phyloP scores from a whole-genome alignment of 1,139 yeast genomes.

The Candida glucosophila region DNA sequence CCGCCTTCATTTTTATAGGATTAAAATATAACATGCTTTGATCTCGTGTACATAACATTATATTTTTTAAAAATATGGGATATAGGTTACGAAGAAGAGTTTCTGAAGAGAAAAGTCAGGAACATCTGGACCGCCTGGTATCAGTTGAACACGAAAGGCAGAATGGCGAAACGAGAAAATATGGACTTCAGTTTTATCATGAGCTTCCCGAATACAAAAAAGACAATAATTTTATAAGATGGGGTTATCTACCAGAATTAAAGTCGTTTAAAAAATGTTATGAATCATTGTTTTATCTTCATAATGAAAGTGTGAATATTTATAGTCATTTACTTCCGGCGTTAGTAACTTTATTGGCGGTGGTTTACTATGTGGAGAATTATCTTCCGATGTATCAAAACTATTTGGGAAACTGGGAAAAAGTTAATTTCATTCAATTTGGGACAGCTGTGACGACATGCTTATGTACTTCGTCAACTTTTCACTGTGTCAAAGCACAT shows the following conservation, averaged over 20 bases:
- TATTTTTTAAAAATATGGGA: no score
- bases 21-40: constrained; percentile 1
- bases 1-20: constrained; percentile 20
- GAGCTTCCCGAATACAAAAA: constrained; percentile 74
- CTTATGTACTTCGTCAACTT: constrained; percentile 63
- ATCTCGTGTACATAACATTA: no score
- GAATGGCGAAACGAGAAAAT: neutral
- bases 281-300: constrained; percentile 55
- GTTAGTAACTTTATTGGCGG: constrained; percentile 20
- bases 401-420: constrained; percentile 32
- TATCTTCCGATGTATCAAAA: constrained; percentile 33
- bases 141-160: neutral
- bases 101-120: no score
- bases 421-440: constrained; percentile 29
- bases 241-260: constrained; percentile 74
- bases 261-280: constrained; percentile 43
- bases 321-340: constrained; percentile 77
- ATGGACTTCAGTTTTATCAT: constrained; percentile 19
- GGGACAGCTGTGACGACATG: constrained; percentile 42
- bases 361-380: constrained; percentile 17
- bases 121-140: no score
- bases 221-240: constrained; percentile 69
- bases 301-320: constrained; percentile 79
- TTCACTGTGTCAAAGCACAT: constrained; percentile 74
- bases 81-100: no score